These are phyloP conservation scores for Selaginella tamariscina DNA, from an alignment of 75 land plant species.

Conservation along the genomic window DNA sequence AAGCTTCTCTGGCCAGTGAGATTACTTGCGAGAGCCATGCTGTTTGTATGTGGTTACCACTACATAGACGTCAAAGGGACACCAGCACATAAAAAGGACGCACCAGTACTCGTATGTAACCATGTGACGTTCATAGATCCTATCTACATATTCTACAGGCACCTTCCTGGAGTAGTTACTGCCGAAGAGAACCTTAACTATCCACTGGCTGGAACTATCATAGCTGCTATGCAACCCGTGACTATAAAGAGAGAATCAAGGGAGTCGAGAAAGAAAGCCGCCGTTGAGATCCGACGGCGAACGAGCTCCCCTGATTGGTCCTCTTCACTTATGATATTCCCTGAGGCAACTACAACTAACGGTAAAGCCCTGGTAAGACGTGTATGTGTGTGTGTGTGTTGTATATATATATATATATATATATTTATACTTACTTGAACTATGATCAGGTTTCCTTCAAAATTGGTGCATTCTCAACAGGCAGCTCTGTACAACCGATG, in stretches of 20 bases:
- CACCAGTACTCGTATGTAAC: constrained; percentile 3
- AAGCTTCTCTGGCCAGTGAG: constrained; percentile 6
- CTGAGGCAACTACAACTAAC: constrained; percentile 4
- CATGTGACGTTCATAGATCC: constrained; percentile 10
- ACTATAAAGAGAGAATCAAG: neutral
- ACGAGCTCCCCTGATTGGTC: neutral
- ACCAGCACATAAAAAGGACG: neutral
- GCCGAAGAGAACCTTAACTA: constrained; percentile 4
- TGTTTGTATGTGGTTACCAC: constrained; percentile 1
- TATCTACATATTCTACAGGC: constrained; percentile 3
- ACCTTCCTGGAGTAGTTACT: neutral
- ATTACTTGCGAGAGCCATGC: neutral
- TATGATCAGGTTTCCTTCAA: constrained; percentile 11
- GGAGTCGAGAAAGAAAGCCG: constrained; percentile 6
- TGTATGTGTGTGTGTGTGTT: too few species aligned
- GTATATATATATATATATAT: too few species aligned
- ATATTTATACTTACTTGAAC: too few species aligned
- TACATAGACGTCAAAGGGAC: neutral
- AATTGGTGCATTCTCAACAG: neutral
- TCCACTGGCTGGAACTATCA: neutral
- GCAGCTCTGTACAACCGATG: constrained; percentile 1
- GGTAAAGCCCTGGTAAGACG: constrained; percentile 8
- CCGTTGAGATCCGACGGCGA: neutral
- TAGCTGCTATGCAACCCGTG: neutral
- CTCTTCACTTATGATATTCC: constrained; percentile 1